phyloP scores from a whole-genome alignment of 169 alveolate genomes.

The Cryptosporidium viatorum region DNA sequence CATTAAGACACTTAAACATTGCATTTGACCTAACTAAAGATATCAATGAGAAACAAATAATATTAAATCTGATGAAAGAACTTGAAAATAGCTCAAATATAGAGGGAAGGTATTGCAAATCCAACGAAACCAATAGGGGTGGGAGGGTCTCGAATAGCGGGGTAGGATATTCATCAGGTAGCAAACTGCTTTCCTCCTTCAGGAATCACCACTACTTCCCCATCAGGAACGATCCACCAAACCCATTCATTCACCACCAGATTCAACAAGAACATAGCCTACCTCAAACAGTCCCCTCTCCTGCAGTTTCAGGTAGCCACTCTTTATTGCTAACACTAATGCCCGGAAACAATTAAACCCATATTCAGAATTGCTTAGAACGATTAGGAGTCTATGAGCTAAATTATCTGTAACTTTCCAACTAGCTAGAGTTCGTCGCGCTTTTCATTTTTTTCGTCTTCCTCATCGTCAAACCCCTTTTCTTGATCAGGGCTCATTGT shows the following conservation, averaged over 20 bases:
- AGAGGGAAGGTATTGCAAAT: conserved; percentile 26
- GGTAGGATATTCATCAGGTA: conserved; percentile 12
- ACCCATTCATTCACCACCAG: conserved; percentile 68
- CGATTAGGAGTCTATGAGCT: conserved; percentile 4
- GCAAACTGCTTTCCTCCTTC: conserved; percentile 58
- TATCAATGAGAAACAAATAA: conserved; percentile 61
- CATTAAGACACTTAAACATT: conserved; percentile 83
- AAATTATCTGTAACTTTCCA: background rate
- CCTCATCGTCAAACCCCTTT: conserved; percentile 48
- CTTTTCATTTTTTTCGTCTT: conserved; percentile 39
- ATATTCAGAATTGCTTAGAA: background rate
- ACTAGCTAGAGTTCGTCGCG: conserved; percentile 37
- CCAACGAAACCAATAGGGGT: conserved; percentile 4
- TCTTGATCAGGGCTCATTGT: background rate
- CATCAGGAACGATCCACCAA: conserved; percentile 68
- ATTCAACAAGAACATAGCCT: conserved; percentile 26
- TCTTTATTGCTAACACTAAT: conserved; percentile 50
- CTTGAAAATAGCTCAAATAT: conserved; percentile 9
- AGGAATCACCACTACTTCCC: conserved; percentile 75
- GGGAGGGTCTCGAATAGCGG: conserved; percentile 12
- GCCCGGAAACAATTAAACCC: conserved; percentile 55
- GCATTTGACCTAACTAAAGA: conserved; percentile 85
- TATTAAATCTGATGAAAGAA: conserved; percentile 62
- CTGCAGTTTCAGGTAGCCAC: conserved; percentile 35
- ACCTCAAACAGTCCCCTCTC: conserved; percentile 23